phyloP scores from a whole-genome alignment of 1,139 yeast genomes.

The Ogataea hybrid region DNA sequence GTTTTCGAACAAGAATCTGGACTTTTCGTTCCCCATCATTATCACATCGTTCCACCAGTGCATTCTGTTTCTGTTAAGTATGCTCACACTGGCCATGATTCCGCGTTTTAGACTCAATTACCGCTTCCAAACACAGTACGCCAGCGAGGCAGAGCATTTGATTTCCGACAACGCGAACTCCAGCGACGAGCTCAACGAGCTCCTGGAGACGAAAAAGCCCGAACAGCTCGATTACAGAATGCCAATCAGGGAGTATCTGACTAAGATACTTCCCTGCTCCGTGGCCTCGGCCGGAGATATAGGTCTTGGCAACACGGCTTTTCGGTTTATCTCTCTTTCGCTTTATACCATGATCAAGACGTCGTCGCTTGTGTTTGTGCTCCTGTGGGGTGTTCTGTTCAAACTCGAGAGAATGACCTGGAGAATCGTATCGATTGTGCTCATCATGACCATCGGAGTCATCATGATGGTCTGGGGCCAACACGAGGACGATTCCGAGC shows the following conservation, averaged over 20 bases:
- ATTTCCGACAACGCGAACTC: constrained; percentile 1
- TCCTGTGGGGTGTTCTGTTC: constrained; percentile 77
- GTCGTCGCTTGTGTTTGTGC: constrained; percentile 79
- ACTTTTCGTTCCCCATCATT: constrained; percentile 76
- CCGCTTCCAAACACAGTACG: constrained; percentile 13
- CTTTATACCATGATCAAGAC: constrained; percentile 93
- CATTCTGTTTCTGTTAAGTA: constrained; percentile 52
- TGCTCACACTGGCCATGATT: constrained; percentile 39
- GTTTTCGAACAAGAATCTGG: constrained; percentile 69
- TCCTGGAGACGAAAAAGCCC: constrained; percentile 14
- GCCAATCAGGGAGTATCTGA: constrained; percentile 38
- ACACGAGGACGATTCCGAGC: constrained; percentile 25
- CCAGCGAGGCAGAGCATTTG: constrained; percentile 2
- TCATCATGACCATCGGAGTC: constrained; percentile 79
- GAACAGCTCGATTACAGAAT: constrained; percentile 28
- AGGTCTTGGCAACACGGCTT: constrained; percentile 82
- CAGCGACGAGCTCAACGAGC: constrained; percentile 11
- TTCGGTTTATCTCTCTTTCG: constrained; percentile 71
- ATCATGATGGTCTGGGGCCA: constrained; percentile 68
- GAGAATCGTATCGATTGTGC: constrained; percentile 63
- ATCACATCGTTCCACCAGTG: constrained; percentile 82
- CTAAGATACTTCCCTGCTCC: constrained; percentile 75
- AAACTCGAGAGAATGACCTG: constrained; percentile 68
- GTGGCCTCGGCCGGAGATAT: constrained; percentile 87
- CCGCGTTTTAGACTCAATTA: constrained; percentile 47